Conservation (phyloP, 768 basidiomycete species). For the Tricholoma hemisulphureum region DNA sequence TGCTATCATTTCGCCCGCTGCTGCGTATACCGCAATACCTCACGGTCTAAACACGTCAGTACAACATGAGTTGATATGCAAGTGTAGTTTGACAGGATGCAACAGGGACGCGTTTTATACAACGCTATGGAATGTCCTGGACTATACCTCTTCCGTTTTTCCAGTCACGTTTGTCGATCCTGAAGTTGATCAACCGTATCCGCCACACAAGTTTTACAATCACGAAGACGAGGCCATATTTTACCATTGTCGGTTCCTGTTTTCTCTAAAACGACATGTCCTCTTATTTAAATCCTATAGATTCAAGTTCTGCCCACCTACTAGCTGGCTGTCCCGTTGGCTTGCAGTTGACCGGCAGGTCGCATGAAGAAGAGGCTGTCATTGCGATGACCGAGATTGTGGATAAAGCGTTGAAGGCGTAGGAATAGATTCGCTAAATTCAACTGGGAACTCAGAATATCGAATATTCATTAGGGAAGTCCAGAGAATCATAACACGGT, state of each 20-base stretch:
- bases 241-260: conserved; percentile 48
- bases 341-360: conserved; percentile 64
- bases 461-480: background rate
- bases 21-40: conserved; percentile 59
- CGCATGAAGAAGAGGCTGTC: conserved; percentile 71
- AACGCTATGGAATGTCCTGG: conserved; percentile 60
- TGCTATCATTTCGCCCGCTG: conserved; percentile 65
- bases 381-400: conserved; percentile 67
- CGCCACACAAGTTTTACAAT: conserved; percentile 51
- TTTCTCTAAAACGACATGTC: background rate
- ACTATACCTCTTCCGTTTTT: conserved; percentile 57
- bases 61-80: background rate
- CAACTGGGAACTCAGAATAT: background rate
- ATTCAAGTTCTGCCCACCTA: conserved; percentile 54
- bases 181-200: conserved; percentile 43
- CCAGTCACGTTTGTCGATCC: conserved; percentile 67
- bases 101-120: conserved; percentile 59
- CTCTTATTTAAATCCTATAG: conserved; percentile 34
- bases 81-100: background rate
- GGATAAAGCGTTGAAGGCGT: conserved; percentile 45
- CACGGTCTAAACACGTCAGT: conserved; percentile 57
- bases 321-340: conserved; percentile 57
- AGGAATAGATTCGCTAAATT: background rate
- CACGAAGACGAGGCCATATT: conserved; percentile 51
- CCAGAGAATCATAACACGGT: too few species aligned